Evolutionary conservation across 1,284 basidiomycete species (phyloP), one percentile per base, ranked within the genome.

Genomic region (Trichosporon inkin): DNA sequence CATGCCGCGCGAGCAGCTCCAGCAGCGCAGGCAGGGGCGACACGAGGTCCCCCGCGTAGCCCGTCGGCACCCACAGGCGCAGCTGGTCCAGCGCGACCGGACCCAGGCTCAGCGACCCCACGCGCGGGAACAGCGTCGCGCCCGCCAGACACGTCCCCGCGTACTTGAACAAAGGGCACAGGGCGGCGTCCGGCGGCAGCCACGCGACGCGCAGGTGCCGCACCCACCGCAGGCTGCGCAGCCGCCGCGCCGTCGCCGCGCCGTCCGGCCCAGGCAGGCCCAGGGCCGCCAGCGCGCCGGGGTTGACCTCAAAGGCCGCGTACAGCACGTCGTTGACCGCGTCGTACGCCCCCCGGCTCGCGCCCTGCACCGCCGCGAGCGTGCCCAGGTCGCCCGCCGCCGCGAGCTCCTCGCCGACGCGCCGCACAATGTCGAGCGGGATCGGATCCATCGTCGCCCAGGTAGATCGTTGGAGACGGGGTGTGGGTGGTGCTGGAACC

Each of bases 51-150:
- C 55, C 55, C 20, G 59, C 62, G 53, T 66, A 68, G n/a, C 36
- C 28, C 10, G 62, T 47, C 1, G 69, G 66, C 6, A 61, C 55
- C 64, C 63, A 74, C 6, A 64, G 65, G 1, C 71, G 66, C 32
- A 72, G 53, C 5, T 58, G 55, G 49, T 72, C 68, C 10, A 66
- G 55, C 0, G 69, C 71, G 1, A 55, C 35, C 3, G 72, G 66
- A 0, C 57, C 41, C 1, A 74, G 14, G 1, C 49, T 53, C 6
- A 74, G 62, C 1, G 67, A 55, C 1, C 24, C 13, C 1, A 72
- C 47, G 11, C 57, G 20, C 0, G 71, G 68, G 14, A 72, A 37
- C 8, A 14, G 6, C 11, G 37, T 16, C 17, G 10, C 20, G 14
- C 32, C 53, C 0, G 44, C 47, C 0, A 28, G 24, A 0, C 44